Evolutionary conservation across 176 grass and related monocot genomes (phyloP), one percentile per base, ranked within the genome.

Genomic region (Calamus simplicifolius): DNA sequence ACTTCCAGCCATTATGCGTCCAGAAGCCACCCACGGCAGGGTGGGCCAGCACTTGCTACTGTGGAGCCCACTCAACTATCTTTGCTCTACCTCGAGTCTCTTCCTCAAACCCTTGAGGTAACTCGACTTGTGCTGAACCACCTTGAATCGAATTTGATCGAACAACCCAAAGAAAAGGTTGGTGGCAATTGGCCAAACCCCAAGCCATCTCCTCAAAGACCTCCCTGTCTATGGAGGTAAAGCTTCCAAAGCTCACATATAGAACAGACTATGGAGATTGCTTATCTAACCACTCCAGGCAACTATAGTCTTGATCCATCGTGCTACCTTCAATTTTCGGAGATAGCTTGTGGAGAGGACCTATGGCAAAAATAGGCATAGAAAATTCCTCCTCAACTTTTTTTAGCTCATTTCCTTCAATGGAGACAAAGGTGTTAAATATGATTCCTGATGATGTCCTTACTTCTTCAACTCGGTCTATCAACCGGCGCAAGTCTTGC

Each of bases 1-100:
- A 87, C 79, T 87, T 87, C 84, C 84, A 87, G 0, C 84, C 84
- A 17, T 3, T 16, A 48, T 87, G 84, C 54, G 84, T 87, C 75
- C 75, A 75, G 67, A 87, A 87, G 3, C 74, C 74, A 6, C 70
- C 84, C 43, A 87, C 70, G 17, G 79, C 79, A 18, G 16, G 25
- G 70, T 87, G 84, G 6, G 62, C 18, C 5, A 82, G 71, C 25
- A 79, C 84, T 26, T 82, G 79, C 52, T 82, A 65, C 68, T 88
- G 79, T 62, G 85, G 85, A 25, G 79, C 84, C 79, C 84, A 87
- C 17, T 16, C 14, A 28, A 82, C 71, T 4, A 87, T 65, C 51
- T 5, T 29, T 0, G 79, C 84, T 18, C 67, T 80, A 6, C 19
- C 67, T 4, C 62, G 14, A 48, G 67, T 67, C 57, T 25, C 71